Conservation (phyloP, 306 rosid genomes). For the Corylus americana region DNA sequence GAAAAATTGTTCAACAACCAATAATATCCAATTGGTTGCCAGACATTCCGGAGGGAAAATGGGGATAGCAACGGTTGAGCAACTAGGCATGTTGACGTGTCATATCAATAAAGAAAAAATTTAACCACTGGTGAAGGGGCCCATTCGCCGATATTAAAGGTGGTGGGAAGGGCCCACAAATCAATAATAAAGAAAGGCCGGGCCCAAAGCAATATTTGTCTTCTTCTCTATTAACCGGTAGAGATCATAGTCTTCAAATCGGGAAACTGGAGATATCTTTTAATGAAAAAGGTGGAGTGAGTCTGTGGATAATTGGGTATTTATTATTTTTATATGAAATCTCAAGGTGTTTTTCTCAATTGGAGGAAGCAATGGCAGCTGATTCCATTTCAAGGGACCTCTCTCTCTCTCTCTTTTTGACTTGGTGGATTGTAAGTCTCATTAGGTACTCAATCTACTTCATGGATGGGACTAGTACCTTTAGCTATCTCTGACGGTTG, state of each 20-base stretch:
- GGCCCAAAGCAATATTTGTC: slow-evolving; percentile 17
- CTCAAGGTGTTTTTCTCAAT: neutral
- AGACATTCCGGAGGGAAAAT: neutral
- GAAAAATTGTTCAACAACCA: neutral
- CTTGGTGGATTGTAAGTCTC: neutral
- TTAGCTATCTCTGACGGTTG: neutral
- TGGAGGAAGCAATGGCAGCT: neutral
- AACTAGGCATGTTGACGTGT: neutral
- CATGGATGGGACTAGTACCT: neutral
- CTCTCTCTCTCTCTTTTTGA: neutral
- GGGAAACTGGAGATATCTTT: neutral
- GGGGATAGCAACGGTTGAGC: neutral
- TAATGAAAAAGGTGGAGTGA: too few species aligned
- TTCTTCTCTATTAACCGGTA: neutral
- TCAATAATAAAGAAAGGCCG: neutral
- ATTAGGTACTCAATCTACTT: neutral
- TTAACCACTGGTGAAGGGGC: neutral
- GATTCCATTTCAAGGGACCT: neutral
- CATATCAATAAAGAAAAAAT: neutral
- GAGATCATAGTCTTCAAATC: slow-evolving; percentile 1
- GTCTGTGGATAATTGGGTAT: too few species aligned
- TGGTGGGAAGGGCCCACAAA: neutral
- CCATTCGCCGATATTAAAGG: neutral
- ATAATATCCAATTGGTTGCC: neutral
- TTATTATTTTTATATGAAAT: too few species aligned